A percentile compares a stretch with the other conserved stretches of the same genome.
phyloP scores from a whole-genome alignment of 2,329 filamentous ascomycete genomes.

The Mollisia scopiformis region DNA sequence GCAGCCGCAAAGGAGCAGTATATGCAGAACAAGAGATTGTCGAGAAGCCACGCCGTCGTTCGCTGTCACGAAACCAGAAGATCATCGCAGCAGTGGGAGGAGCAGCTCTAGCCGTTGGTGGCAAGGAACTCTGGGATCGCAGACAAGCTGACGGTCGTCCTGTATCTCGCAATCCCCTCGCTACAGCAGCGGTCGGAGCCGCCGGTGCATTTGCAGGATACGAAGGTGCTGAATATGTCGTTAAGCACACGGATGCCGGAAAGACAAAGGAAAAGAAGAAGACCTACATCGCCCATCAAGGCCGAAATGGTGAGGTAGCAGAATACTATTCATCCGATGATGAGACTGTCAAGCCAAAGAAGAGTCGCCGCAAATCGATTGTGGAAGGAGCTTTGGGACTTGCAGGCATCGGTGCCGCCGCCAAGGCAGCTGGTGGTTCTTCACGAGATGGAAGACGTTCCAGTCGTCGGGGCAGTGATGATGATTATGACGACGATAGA shows the following conservation, averaged over 20 bases:
- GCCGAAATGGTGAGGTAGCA: conserved; percentile 53
- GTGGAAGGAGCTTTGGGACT: conserved; percentile 64
- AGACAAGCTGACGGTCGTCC: conserved; percentile 53
- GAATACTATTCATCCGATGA: conserved; percentile 62
- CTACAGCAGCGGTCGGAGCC: conserved; percentile 63
- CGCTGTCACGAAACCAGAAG: conserved; percentile 65
- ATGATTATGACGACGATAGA: conserved; percentile 45
- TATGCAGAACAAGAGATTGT: conserved; percentile 61
- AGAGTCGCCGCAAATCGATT: conserved; percentile 66
- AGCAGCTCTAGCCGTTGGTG: conserved; percentile 65
- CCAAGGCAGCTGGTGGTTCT: conserved; percentile 53
- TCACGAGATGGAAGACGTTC: conserved; percentile 46
- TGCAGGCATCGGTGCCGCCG: conserved; percentile 63
- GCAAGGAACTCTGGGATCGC: conserved; percentile 68
- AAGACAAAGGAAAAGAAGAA: conserved; percentile 48
- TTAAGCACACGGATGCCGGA: conserved; percentile 61
- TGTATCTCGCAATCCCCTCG: conserved; percentile 58
- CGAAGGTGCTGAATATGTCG: conserved; percentile 64
- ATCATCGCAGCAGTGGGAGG: conserved; percentile 68
- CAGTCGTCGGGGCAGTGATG: conserved; percentile 42
- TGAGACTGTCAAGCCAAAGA: conserved; percentile 46
- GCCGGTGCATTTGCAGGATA: conserved; percentile 67
- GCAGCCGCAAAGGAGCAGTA: conserved; percentile 49
- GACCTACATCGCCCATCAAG: conserved; percentile 55
- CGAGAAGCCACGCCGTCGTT: conserved; percentile 47